A percentile compares a stretch with the other conserved stretches of the same genome.
phyloP scores from a whole-genome alignment of 495 filamentous ascomycete genomes.

The Xylaria curta region DNA sequence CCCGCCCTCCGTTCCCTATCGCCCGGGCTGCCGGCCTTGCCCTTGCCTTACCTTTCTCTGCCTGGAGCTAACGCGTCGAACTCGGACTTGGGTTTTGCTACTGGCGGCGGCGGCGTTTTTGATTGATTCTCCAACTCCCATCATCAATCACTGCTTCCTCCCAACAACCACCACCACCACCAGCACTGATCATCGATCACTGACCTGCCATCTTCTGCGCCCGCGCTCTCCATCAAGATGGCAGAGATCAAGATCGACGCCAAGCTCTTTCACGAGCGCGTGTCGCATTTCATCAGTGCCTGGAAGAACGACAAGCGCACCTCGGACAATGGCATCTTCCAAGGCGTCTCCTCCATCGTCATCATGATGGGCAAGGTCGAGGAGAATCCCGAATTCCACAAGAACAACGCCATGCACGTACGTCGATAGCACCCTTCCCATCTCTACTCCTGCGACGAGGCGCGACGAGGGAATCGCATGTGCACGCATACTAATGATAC shows the following conservation, averaged over 20 bases:
- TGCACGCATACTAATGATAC: constrained; percentile 22
- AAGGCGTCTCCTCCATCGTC: constrained; percentile 82
- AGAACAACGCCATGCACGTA: constrained; percentile 96
- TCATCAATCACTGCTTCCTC: not conserved
- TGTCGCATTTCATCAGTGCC: constrained; percentile 81
- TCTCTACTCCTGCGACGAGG: not conserved
- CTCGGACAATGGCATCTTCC: constrained; percentile 75
- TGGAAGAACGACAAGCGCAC: constrained; percentile 95
- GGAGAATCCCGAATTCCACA: constrained; percentile 80
- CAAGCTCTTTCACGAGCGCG: constrained; percentile 87
- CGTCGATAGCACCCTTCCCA: constrained; percentile 38
- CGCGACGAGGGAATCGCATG: not conserved
- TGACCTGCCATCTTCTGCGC: constrained; percentile 27
- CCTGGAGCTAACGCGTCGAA: constrained; percentile 25
- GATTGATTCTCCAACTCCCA: constrained; percentile 12
- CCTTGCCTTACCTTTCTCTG: constrained; percentile 3
- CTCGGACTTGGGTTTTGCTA: constrained; percentile 10
- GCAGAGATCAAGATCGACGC: constrained; percentile 86
- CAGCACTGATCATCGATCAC: constrained; percentile 13
- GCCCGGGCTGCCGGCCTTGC: not conserved
- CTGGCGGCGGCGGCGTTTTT: constrained; percentile 23
- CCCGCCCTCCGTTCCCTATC: not conserved
- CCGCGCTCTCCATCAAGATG: constrained; percentile 47
- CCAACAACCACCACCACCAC: not conserved
- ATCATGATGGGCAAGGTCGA: constrained; percentile 94